Percentiles rank a stretch among this genome's conserved stretches.
Conservation (phyloP, 768 basidiomycete species). For the Rubroboletus satanas region DNA sequence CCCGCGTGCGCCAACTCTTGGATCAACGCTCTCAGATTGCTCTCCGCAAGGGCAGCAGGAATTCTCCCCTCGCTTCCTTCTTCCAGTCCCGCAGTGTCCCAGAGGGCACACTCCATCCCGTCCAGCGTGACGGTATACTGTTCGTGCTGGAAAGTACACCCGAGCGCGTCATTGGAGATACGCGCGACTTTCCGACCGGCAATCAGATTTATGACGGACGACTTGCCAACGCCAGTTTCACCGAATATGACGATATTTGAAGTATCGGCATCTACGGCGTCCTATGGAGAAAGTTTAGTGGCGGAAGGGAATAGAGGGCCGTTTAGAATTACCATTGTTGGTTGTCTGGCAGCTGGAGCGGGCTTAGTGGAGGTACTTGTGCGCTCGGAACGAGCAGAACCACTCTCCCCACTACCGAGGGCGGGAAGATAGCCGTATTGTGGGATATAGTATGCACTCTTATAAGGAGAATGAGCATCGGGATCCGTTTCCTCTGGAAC, state of each 20-base stretch:
- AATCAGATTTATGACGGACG: constrained; percentile 5
- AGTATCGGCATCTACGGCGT: too few species aligned
- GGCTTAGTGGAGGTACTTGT: not conserved
- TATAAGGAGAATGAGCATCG: not conserved
- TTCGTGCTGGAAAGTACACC: constrained; percentile 2
- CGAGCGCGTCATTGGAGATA: not conserved
- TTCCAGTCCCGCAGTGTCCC: constrained; percentile 9
- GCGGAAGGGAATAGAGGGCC: not conserved
- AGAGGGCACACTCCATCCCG: not conserved
- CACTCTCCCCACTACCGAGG: not conserved
- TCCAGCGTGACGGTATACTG: not conserved
- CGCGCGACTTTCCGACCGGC: not conserved
- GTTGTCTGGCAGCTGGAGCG: not conserved
- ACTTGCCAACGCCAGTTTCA: constrained; percentile 3
- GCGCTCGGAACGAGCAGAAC: not conserved
- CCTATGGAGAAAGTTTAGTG: not conserved
- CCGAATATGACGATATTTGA: constrained; percentile 1
- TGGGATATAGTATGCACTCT: not conserved
- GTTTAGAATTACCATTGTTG: not conserved
- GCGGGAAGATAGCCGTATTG: not conserved
- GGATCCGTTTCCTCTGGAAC: too few species aligned
- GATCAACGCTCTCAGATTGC: not conserved
- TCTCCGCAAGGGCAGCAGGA: constrained; percentile 3
- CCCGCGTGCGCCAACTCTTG: not conserved
- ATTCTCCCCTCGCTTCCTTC: constrained; percentile 7